A percentile compares a stretch with the other conserved stretches of the same genome.
phyloP scores from a whole-genome alignment of 306 rosid genomes.

The Datisca glomerata region DNA sequence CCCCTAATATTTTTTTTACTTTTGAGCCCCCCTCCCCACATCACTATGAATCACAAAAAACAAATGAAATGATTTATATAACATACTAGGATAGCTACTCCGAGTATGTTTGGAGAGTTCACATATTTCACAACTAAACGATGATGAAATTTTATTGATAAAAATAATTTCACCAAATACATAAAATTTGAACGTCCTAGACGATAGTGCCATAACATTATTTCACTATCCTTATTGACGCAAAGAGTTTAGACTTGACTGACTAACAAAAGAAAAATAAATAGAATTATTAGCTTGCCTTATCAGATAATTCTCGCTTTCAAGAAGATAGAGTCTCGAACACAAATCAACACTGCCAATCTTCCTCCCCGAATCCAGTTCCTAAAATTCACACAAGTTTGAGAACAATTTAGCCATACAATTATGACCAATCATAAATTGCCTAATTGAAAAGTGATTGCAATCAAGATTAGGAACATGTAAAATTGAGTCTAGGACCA shows the following conservation, averaged over 20 bases:
- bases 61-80: not conserved
- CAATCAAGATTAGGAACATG: not conserved
- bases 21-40: not conserved
- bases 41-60: slow-evolving; percentile 2
- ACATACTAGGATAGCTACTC: not conserved
- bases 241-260: not conserved
- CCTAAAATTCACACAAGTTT: not conserved
- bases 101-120: not conserved
- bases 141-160: not conserved
- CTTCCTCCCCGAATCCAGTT: slow-evolving; percentile 1
- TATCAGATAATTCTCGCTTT: not conserved
- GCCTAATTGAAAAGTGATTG: not conserved
- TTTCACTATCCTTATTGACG: not conserved
- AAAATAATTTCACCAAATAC: not conserved
- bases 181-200: not conserved
- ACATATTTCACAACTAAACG: not conserved
- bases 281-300: not conserved
- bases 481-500: not conserved
- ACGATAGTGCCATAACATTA: slow-evolving; percentile 4
- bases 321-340: not conserved
- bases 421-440: not conserved
- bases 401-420: not conserved
- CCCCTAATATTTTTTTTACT: not conserved
- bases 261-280: not conserved
- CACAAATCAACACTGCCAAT: not conserved